These are phyloP conservation scores for Macrotyloma uniflorum DNA, from an alignment of 306 rosid species.

Conservation along the genomic window DNA sequence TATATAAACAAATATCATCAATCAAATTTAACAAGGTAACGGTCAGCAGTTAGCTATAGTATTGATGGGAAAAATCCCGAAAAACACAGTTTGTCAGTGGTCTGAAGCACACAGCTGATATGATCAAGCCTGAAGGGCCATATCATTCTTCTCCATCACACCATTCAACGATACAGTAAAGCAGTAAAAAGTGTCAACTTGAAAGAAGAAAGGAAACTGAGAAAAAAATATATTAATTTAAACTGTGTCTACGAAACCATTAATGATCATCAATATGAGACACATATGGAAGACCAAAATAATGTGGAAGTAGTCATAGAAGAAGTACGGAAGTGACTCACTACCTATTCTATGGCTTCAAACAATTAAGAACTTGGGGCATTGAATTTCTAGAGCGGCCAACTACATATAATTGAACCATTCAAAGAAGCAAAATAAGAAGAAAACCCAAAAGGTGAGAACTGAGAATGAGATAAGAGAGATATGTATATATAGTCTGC, in stretches of 20 bases:
- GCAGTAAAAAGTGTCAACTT: conserved; percentile 43
- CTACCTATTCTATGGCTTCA: background rate
- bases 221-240: conserved; percentile 29
- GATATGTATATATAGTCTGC: conserved; percentile 13
- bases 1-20: conserved; percentile 30
- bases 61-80: conserved; percentile 27
- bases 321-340: conserved; percentile 21
- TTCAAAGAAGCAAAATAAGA: conserved; percentile 29
- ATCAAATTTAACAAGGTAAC: conserved; percentile 54
- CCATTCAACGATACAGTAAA: conserved; percentile 47
- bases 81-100: conserved; percentile 41
- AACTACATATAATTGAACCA: conserved; percentile 23
- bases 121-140: conserved; percentile 36
- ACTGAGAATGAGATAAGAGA: background rate
- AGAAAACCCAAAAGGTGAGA: conserved; percentile 12
- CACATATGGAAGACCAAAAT: conserved; percentile 28
- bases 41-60: conserved; percentile 44
- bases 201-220: conserved; percentile 15
- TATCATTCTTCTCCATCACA: conserved; percentile 32
- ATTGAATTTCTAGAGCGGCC: conserved; percentile 29
- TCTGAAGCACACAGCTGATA: conserved; percentile 29
- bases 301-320: background rate
- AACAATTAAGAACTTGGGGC: background rate
- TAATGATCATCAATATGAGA: conserved; percentile 31
- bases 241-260: conserved; percentile 18